phyloP scores from a whole-genome alignment of 768 basidiomycete species.

The Macrolepiota albuminosa region DNA sequence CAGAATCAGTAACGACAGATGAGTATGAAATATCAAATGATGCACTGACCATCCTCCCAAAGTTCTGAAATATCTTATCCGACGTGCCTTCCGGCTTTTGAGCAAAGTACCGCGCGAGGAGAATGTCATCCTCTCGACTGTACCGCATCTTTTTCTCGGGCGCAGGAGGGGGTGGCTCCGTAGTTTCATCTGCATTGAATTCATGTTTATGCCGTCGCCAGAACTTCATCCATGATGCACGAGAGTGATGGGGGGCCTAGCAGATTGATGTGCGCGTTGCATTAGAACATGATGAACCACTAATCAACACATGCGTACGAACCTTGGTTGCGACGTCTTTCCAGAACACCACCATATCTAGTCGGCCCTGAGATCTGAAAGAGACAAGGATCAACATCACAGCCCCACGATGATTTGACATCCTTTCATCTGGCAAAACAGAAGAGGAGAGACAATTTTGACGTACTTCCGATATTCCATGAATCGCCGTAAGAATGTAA shows the following conservation, averaged over 20 bases:
- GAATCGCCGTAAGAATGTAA: conserved; percentile 69
- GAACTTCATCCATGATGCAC: conserved; percentile 93
- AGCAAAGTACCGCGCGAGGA: conserved; percentile 72
- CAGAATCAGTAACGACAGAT: conserved; percentile 1
- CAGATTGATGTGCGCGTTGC: not conserved
- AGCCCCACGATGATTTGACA: too few species aligned
- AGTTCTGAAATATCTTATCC: conserved; percentile 80
- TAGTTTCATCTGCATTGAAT: conserved; percentile 56
- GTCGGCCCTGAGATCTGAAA: conserved; percentile 48
- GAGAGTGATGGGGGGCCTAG: conserved; percentile 85
- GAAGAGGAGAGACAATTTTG: not conserved
- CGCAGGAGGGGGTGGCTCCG: conserved; percentile 67
- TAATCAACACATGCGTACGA: conserved; percentile 6
- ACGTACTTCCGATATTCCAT: conserved; percentile 73
- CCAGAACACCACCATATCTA: conserved; percentile 78
- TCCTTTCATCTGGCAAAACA: not conserved
- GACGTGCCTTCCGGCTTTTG: conserved; percentile 75
- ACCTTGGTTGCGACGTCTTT: conserved; percentile 72
- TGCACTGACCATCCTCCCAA: conserved; percentile 59
- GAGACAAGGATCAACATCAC: conserved; percentile 4
- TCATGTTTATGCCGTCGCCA: conserved; percentile 89
- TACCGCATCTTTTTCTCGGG: conserved; percentile 90
- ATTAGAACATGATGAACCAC: not conserved
- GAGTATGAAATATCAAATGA: not conserved
- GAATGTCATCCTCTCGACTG: conserved; percentile 70